Base-by-base conservation (phyloP, 2,329 filamentous ascomycete species). In the Ophiostoma sp. region DNA sequence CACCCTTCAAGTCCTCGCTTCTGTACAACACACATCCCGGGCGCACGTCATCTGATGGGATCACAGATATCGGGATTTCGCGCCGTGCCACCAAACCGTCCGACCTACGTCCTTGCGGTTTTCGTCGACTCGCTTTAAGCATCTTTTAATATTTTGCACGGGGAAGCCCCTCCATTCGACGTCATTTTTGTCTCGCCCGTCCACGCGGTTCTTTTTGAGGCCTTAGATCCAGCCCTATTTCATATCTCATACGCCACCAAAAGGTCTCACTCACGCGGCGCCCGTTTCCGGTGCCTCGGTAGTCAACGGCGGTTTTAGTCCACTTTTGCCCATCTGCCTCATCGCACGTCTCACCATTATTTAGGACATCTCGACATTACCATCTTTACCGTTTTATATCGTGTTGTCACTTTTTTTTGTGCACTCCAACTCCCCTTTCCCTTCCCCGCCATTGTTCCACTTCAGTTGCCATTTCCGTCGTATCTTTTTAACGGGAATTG, bases 401-500 rank as follows among this genome's bases (percentile, higher is more conserved):
- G 25, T 28, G n/a, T 8, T 36, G 57, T 22, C 33, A 28, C 22
- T 11, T 3, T 2, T 12, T n/a, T 50, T 42, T 68, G 64, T 50
- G 8, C 64, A 50, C 64, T 19, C 17, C 22, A n/a, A 15, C 36
- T 33, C 28, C 42, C 28, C 42, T 50, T 68, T 36, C 3, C 39
- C 28, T 68, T 33, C 71, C 25, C 61, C 36, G 9, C 71, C 11
- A 11, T 36, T 45, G 45, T 71, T 57, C 61, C 69, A 69, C 72
- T 52, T 33, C 36, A 33, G 9, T 63, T 71, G 22, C 28, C 25
- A 52, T 36, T 36, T 28, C 45, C n/a, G 28, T 28, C 17, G 36
- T 52, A 25, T 52, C 28, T 19, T 57, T 36, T 11, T 55, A 11
- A 71, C 74, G 72, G 74, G 39, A 72, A 68, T 33, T 70, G 42